A percentile compares a stretch with the other conserved stretches of the same genome.
phyloP scores from a whole-genome alignment of 495 filamentous ascomycete species.

The Entonaema liquescens region DNA sequence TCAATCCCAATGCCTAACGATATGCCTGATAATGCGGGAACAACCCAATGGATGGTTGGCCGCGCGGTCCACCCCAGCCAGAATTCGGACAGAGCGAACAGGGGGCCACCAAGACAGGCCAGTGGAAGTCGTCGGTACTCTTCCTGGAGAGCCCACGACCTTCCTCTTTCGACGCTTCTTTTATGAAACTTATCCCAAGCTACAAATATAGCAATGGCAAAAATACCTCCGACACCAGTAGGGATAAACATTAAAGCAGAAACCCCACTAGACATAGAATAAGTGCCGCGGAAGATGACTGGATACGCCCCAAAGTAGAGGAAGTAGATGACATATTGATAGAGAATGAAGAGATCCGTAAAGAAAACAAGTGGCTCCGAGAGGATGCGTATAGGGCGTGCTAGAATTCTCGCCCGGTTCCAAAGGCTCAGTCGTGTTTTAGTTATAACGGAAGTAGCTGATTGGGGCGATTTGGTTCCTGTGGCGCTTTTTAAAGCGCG shows the following conservation, averaged over 20 bases:
- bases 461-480: background rate
- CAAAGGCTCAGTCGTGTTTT: background rate
- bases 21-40: conserved; percentile 65
- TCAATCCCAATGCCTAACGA: conserved; percentile 73
- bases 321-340: conserved; percentile 76
- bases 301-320: conserved; percentile 71
- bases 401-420: conserved; percentile 35
- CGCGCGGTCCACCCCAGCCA: conserved; percentile 75
- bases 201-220: background rate
- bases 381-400: conserved; percentile 64
- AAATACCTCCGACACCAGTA: background rate
- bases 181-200: background rate
- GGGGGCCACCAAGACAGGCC: conserved; percentile 67
- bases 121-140: conserved; percentile 73
- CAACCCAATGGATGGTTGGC: conserved; percentile 65
- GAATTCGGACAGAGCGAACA: conserved; percentile 66
- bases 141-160: conserved; percentile 52
- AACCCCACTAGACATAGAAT: conserved; percentile 50
- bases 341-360: conserved; percentile 67
- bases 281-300: conserved; percentile 61
- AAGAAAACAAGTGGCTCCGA: conserved; percentile 70
- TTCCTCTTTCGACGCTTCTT: conserved; percentile 32
- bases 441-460: background rate
- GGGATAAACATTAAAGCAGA: conserved; percentile 49
- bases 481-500: background rate